These are phyloP conservation scores for Erodium moschatum DNA, from an alignment of 441 rosid genomes.

Conservation along the genomic window DNA sequence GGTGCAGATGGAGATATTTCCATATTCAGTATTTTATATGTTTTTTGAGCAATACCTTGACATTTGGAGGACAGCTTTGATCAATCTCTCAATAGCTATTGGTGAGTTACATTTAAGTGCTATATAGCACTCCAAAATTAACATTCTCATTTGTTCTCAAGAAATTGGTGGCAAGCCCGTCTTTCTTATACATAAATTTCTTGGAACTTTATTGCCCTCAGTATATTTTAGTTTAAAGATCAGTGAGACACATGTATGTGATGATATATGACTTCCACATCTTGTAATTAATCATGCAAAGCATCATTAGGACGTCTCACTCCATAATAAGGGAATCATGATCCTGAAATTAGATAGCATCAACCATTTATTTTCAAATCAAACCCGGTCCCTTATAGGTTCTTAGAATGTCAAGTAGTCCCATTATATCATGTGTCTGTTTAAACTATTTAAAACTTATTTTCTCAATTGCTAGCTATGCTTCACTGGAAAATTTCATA, in stretches of 20 bases:
- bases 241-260: neutral
- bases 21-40: slow-evolving; percentile 96
- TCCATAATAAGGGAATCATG: neutral
- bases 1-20: slow-evolving; percentile 88
- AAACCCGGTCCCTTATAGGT: neutral
- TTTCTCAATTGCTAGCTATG: neutral
- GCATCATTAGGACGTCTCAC: neutral
- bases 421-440: neutral
- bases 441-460: neutral
- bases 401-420: neutral
- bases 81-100: slow-evolving; percentile 88
- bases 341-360: neutral
- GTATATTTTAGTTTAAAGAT: neutral
- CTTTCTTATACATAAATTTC: neutral
- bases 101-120: slow-evolving; percentile 47
- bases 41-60: slow-evolving; percentile 96
- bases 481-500: neutral
- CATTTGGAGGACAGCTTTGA: slow-evolving; percentile 91
- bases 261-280: neutral
- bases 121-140: slow-evolving; percentile 12
- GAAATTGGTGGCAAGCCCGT: neutral
- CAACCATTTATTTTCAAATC: neutral
- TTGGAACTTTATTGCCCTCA: neutral
- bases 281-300: neutral
- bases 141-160: neutral